Evolutionary conservation across 2,329 filamentous ascomycete species (phyloP), one percentile per base, ranked within the genome.

Genomic region (Microdochium paspali): DNA sequence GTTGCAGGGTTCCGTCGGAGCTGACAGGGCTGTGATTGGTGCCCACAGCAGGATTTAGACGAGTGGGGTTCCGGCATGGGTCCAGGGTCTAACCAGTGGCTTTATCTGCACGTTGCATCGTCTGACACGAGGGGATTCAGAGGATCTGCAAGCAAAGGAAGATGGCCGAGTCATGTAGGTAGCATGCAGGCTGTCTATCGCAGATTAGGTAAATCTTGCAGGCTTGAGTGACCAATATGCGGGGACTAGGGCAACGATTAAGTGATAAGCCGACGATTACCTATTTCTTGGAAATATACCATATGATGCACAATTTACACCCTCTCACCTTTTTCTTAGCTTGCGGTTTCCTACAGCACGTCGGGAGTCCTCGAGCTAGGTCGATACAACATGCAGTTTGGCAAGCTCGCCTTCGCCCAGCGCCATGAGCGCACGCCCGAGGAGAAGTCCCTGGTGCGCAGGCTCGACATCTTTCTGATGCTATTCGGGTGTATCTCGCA

Each of bases 401-500:
- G 50, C 24, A 50, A 50, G 30, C 42, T 54, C 24, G 55, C 55
- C 6, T 54, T 57, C 25, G 44, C 51, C n/a, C 53, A 56, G 44
- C 51, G 52, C 26, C 56, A 59, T 50, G 53, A 61, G 49, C 57
- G 59, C 21, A 56, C 57, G 21, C 53, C 60, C 2, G 54, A 63
- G 28, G 62, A 65, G 51, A 51, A 53, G 32, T 57, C 59, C 47
- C 53, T 64, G 13, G 62, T 65, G 32, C 55, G 57, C 7, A 57
- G 61, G 46, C 49, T 65, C 3, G 62, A 65, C 45, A 57, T 63
- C 28, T 65, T 63, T 49, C 55, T 65, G 15, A 59, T 65, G 61
- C 60, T 59, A 10, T 65, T 63, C 47, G 61, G 62, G 3, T 65
- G 62, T 31, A 50, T 65, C 3, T 64, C 61, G 7, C 62, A 65